These are phyloP conservation scores for Fusarium fujikuroi DNA, from an alignment of 2,329 filamentous ascomycete genomes.

Conservation along the genomic window DNA sequence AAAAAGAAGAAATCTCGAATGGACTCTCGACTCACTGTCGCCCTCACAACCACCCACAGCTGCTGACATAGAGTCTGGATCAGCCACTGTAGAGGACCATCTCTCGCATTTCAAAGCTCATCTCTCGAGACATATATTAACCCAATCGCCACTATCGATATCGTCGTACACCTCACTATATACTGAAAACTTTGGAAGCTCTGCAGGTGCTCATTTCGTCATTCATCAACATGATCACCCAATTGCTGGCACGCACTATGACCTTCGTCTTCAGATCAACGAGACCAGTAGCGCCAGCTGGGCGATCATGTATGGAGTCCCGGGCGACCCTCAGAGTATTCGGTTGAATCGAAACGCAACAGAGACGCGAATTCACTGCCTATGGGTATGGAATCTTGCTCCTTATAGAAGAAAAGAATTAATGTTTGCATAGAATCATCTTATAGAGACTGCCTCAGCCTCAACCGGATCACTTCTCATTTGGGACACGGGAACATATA, in stretches of 20 bases:
- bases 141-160: constrained; percentile 50
- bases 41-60: constrained; percentile 31
- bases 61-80: constrained; percentile 55
- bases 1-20: constrained; percentile 59
- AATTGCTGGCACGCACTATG: constrained; percentile 74
- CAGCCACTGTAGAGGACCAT: constrained; percentile 52
- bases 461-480: constrained; percentile 68
- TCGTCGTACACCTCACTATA: constrained; percentile 53
- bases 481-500: constrained; percentile 71
- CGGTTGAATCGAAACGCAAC: constrained; percentile 68
- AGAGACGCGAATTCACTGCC: constrained; percentile 69
- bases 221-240: constrained; percentile 81
- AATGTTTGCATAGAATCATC: constrained; percentile 60
- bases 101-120: constrained; percentile 51
- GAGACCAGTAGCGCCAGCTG: constrained; percentile 72
- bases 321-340: constrained; percentile 65
- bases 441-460: constrained; percentile 66
- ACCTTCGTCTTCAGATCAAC: constrained; percentile 76
- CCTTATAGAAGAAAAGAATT: neutral
- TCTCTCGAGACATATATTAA: constrained; percentile 45
- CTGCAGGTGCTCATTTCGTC: constrained; percentile 67
- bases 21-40: constrained; percentile 49
- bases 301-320: constrained; percentile 72
- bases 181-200: constrained; percentile 44
- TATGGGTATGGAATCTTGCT: constrained; percentile 59